These are phyloP conservation scores for Perkinsus olseni DNA, from an alignment of 169 alveolate genomes.

Conservation along the genomic window DNA sequence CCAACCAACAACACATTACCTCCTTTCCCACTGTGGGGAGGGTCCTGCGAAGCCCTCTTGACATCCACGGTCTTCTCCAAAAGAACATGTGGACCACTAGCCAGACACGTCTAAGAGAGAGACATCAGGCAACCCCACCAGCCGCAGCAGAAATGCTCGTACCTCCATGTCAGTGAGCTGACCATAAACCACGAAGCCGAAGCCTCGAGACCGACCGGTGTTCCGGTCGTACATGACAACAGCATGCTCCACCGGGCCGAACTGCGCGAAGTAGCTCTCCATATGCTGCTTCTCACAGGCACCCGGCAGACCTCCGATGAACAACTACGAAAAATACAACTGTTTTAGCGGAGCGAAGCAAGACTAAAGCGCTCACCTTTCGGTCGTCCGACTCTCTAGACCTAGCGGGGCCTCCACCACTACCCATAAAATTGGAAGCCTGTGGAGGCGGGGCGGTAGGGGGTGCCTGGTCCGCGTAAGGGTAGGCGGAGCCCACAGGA, in stretches of 20 bases:
- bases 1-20: neutral
- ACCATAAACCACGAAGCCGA: constrained; percentile 57
- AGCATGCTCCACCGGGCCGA: constrained; percentile 40
- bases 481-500: neutral
- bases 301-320: constrained; percentile 72
- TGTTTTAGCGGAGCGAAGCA: neutral
- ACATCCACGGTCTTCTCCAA: neutral
- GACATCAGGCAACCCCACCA: neutral
- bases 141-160: neutral
- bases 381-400: neutral
- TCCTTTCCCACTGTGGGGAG: neutral
- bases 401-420: neutral
- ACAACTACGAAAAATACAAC: constrained; percentile 27
- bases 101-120: neutral
- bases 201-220: constrained; percentile 74
- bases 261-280: constrained; percentile 42
- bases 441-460: too few relatives aligned
- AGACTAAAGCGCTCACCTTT: neutral
- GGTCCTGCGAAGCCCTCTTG: neutral
- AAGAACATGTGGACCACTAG: neutral
- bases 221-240: constrained; percentile 31
- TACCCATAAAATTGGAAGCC: neutral
- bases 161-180: constrained; percentile 37
- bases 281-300: constrained; percentile 55
- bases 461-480: too few relatives aligned